These are phyloP conservation scores for Mycena citricolor DNA, from an alignment of 1,284 basidiomycete species.

Conservation along the genomic window DNA sequence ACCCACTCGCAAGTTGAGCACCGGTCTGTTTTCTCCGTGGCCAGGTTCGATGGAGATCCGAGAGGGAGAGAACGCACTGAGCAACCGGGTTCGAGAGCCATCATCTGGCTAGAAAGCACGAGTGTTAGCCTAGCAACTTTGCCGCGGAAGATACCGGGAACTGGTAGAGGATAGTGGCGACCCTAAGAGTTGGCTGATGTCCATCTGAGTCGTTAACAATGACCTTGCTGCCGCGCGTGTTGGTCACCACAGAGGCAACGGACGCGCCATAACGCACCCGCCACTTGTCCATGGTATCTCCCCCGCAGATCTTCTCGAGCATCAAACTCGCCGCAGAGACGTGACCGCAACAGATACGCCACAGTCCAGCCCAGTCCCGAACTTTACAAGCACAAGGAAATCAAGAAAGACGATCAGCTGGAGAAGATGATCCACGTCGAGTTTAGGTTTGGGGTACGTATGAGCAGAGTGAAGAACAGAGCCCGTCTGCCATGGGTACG, in stretches of 20 bases:
- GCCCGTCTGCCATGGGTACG: background rate
- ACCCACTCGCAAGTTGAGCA: constrained; percentile 22
- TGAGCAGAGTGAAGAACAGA: background rate
- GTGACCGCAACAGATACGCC: constrained; percentile 12
- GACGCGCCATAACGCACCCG: too few species aligned
- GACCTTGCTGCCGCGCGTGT: background rate
- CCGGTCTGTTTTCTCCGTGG: too few species aligned
- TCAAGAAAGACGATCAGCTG: constrained; percentile 2
- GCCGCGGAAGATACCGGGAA: too few species aligned
- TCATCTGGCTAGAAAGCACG: too few species aligned
- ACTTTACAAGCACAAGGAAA: constrained; percentile 9
- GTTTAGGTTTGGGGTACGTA: background rate
- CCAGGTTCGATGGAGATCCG: too few species aligned
- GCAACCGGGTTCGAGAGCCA: background rate
- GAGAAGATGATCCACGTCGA: constrained; percentile 16
- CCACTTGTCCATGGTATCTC: too few species aligned
- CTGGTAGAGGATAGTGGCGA: constrained; percentile 6
- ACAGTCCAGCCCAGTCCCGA: constrained; percentile 15
- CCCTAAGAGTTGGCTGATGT: constrained; percentile 20
- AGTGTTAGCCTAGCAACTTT: too few species aligned
- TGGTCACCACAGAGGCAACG: constrained; percentile 1
- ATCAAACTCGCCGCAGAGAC: constrained; percentile 11
- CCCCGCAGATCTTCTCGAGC: too few species aligned
- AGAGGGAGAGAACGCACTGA: background rate
- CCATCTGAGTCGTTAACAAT: constrained; percentile 15